Conservation (phyloP, 306 rosid genomes). For the Castanopsis chinensis region DNA sequence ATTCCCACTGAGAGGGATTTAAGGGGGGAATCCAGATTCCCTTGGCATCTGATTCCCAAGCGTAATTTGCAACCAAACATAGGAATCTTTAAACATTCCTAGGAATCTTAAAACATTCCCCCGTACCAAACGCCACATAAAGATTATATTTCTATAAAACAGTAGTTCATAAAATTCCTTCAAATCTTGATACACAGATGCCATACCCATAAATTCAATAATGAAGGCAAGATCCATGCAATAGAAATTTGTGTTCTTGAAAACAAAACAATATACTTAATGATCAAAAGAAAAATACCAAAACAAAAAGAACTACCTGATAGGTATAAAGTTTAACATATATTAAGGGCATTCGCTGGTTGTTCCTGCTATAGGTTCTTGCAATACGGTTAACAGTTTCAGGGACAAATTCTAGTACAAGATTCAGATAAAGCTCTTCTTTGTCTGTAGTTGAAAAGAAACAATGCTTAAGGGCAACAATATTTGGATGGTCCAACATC, state of each 20-base stretch:
- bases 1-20: no score
- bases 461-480: slow-evolving; percentile 85
- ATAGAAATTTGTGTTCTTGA: not conserved
- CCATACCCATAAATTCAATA: not conserved
- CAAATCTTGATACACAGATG: not conserved
- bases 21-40: no score
- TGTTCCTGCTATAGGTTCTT: slow-evolving; percentile 80
- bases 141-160: not conserved
- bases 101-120: no score
- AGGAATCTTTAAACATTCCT: no score
- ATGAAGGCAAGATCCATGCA: not conserved
- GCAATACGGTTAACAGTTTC: slow-evolving; percentile 90
- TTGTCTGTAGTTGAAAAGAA: slow-evolving; percentile 93
- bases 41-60: no score
- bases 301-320: slow-evolving; percentile 52
- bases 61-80: no score
- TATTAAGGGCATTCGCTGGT: slow-evolving; percentile 93
- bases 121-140: no score
- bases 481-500: slow-evolving; percentile 97
- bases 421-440: slow-evolving; percentile 92
- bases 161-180: not conserved
- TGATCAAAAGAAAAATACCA: not conserved
- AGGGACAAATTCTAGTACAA: slow-evolving; percentile 95
- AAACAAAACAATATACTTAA: not conserved
- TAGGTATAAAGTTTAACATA: slow-evolving; percentile 94